Evolutionary conservation across 2,329 filamentous ascomycete genomes (phyloP), one percentile per base, ranked within the genome.

Genomic region (Penicillium janthinellum): DNA sequence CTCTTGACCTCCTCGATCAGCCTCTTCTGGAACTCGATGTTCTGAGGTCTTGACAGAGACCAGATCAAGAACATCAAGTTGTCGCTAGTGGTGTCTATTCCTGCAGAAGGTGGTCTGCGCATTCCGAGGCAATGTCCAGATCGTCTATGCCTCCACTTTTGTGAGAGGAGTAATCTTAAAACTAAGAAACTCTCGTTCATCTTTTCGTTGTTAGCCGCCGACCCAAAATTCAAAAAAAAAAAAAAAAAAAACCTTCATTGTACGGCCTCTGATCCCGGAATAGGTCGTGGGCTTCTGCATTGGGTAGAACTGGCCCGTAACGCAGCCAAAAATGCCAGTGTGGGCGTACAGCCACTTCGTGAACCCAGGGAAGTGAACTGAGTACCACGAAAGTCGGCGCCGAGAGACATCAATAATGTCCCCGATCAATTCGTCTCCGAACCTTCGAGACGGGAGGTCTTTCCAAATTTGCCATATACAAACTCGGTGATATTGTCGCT

Each of bases 401-500:
- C 82, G 73, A 35, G 79, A 78, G 67, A 84, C 76, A 6, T 83
- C 59, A 22, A 85, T 82, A 61, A 51, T 51, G 22, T 84, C 82
- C 35, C 71, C 64, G 6, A 85, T 70, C 15, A 85, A 71, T 1
- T 63, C 68, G 8, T 53, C 12, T 66, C 45, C 20, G 70, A 67
- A 0, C 81, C 81, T 10, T 65, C 63, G 6, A 84, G 63, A 0
- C 34, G 37, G 8, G 48, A 67, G 0, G 82, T 84, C 2, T 72
- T 77, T 2, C 81, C 82, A 59, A 73, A 64, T 12, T 69, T 64
- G 1, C 82, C 82, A 59, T 84, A 85, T 0, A 85, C 67, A 54
- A 85, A 84, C 8, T 77, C 73, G 0, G 82, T 83, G 60, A 85
- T 84, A 54, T 72, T 78, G 67, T 86, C 82, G 11, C 85, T 72